Base-by-base conservation (phyloP, 148 eudicot genomes). In the Linanthus parryae region DNA sequence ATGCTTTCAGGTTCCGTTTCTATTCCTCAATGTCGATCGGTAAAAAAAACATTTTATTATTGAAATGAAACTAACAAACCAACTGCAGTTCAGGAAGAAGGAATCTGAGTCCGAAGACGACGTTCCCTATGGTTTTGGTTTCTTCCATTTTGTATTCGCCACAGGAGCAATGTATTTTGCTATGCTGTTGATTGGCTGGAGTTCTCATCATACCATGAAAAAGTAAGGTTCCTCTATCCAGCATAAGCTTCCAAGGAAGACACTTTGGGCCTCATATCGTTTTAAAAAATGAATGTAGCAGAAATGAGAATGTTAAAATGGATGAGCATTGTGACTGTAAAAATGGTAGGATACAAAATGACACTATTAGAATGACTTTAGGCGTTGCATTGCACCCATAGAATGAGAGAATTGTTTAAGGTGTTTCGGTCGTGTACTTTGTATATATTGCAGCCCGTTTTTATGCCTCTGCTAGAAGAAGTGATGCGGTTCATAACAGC, bases 151-250 rank as follows among this genome's bases (percentile, higher is more conserved):
- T 19, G 96, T 88, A 47, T 88, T 88, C 24, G 87, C 96, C 26
- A 76, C 92, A 0, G 96, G 96, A 56, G 73, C 88, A 1, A 88
- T 88, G 96, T 88, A 83, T 62, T 84, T 88, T 56, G 96, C 83
- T 29, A 88, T 88, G 96, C 70, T 88, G 16, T 66, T 88, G 24
- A 70, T 84, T 19, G 81, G 96, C 37, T 88, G 96, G 96, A 88
- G 76, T 45, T 56, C 83, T 60, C 77, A 88, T 74, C 92, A 84
- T 64, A 39, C 85, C 34, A 70, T 74, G 69, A 66, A 69, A 63
- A 88, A 61, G 96, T 88, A 74, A 68, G 78, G 56, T 47, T n/a
- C n/a, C 25, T 5, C 7, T 43, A 23, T 18, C 15, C 13, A 1
- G 14, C 33, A 22, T 4, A 57, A 20, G 13, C n/a, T 18, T 46